A percentile compares a stretch with the other conserved stretches of the same genome.
Evolutionary conservation across 2,329 filamentous ascomycete genomes (phyloP).

Genomic region (Beauveria pseudobassiana): DNA sequence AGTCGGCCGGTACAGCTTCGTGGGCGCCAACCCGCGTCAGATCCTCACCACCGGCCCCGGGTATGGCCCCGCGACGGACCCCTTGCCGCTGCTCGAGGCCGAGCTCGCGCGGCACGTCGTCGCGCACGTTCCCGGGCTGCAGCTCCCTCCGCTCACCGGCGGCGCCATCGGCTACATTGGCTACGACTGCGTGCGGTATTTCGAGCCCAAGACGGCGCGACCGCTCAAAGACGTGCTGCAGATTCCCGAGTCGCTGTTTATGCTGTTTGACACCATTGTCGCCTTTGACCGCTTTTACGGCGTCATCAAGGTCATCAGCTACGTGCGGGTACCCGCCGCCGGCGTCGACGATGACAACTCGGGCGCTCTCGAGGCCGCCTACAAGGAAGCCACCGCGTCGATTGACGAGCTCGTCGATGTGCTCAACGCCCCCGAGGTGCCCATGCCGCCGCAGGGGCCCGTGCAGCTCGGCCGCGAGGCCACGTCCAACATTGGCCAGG

Average conservation of each 20-base stretch:
- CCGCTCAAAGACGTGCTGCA: conserved; percentile 80
- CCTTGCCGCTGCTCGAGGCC: conserved; percentile 71
- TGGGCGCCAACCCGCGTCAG: conserved; percentile 74
- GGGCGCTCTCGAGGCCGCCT: conserved; percentile 39
- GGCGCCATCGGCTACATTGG: conserved; percentile 95
- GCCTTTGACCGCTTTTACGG: conserved; percentile 78
- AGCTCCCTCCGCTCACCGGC: conserved; percentile 78
- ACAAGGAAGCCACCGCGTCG: conserved; percentile 56
- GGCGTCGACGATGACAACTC: conserved; percentile 22
- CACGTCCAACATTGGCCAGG: conserved; percentile 82
- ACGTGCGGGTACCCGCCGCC: conserved; percentile 54
- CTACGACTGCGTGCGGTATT: conserved; percentile 96
- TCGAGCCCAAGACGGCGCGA: conserved; percentile 91
- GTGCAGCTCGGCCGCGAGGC: conserved; percentile 71
- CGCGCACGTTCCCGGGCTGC: conserved; percentile 72
- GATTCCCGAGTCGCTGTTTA: conserved; percentile 91
- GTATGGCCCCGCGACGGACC: conserved; percentile 77
- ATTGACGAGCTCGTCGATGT: conserved; percentile 63
- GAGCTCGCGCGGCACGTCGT: conserved; percentile 75
- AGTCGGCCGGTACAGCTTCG: conserved; percentile 91
- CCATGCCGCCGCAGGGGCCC: conserved; percentile 67
- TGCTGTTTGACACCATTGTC: conserved; percentile 91
- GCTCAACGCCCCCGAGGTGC: conserved; percentile 66
- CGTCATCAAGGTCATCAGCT: conserved; percentile 55
- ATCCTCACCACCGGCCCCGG: conserved; percentile 81